Evolutionary conservation across 78 protist genomes (phyloP).

Genomic region (Polysphondylium violaceum): DNA sequence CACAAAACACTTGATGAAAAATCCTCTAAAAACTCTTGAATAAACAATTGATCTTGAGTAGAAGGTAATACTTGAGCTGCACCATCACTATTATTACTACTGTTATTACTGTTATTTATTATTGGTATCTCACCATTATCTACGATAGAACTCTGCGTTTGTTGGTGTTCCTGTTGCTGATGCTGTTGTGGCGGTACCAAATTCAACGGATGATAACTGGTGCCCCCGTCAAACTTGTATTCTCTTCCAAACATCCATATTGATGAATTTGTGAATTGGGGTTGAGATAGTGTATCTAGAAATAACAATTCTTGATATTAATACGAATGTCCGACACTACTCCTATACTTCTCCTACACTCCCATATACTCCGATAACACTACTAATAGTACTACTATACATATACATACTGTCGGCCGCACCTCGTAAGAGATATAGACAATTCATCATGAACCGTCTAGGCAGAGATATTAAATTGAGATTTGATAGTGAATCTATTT

Average conservation of each 20-base stretch:
- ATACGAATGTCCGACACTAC: no score
- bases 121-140: not conserved
- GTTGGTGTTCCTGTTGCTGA: not conserved
- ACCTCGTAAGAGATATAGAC: constrained; percentile 74
- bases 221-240: constrained; percentile 9
- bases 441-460: constrained; percentile 63
- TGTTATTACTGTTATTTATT: not conserved
- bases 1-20: constrained; percentile 35
- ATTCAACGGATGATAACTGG: not conserved
- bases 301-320: not conserved
- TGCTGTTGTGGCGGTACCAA: not conserved
- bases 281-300: constrained; percentile 16
- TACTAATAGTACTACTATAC: not conserved
- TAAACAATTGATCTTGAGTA: constrained; percentile 29
- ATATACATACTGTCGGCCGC: constrained; percentile 31
- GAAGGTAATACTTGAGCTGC: not conserved
- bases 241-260: constrained; percentile 76
- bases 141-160: not conserved
- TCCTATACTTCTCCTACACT: no score
- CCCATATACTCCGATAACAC: no score
- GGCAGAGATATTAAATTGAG: constrained; percentile 28
- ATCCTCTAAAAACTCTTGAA: constrained; percentile 57
- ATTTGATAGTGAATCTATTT: constrained; percentile 35
- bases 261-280: constrained; percentile 55
- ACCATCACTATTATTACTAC: not conserved